Evolutionary conservation across 805 yeast species (phyloP), one percentile per base, ranked within the genome.

Genomic region (Yueomyces sinensis): DNA sequence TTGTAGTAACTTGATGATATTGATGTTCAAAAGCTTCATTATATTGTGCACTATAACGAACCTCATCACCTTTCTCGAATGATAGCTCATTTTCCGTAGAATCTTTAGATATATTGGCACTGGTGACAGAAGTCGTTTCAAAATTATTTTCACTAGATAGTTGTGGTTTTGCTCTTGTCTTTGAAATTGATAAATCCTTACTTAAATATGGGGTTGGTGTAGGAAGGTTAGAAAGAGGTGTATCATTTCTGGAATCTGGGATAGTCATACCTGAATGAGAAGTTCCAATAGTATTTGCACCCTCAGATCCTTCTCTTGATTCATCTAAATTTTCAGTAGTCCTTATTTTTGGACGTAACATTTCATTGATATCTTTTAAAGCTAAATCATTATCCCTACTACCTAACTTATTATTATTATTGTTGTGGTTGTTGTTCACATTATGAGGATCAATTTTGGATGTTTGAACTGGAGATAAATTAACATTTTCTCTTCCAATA

Each of bases 31-130:
- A 6, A 9, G 13, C n/a, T n/a, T 25, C 28, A 9, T 11, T 11
- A n/a, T 13, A 25, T n/a, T 25, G 28, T 1, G 15, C 28, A 41
- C 52, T 47, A 32, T 51, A 42, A 30, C 56, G 49, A 5, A 42
- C 34, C 34, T 54, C 59, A 38, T 55, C 60, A 5, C 53, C 60
- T 32, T 40, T 45, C 29, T 60, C 65, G 34, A 54, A 52, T 0
- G 64, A 57, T 2, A 63, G 44, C 14, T 57, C 42, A 13, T 47
- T 49, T 13, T 37, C 40, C 7, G 36, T 31, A 11, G 13, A 11
- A n/a, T 25, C 28, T 9, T 25, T 25, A n/a, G 5, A 5, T 11
- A n/a, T 9, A 11, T 25, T n/a, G 13, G 15, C 13, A 25, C 15
- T 25, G 5, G 13, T n/a, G 7, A 9, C 14, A 11, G 24, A 7